Conservation (phyloP, 148 eudicot species). For the Gaultheria prostrata region DNA sequence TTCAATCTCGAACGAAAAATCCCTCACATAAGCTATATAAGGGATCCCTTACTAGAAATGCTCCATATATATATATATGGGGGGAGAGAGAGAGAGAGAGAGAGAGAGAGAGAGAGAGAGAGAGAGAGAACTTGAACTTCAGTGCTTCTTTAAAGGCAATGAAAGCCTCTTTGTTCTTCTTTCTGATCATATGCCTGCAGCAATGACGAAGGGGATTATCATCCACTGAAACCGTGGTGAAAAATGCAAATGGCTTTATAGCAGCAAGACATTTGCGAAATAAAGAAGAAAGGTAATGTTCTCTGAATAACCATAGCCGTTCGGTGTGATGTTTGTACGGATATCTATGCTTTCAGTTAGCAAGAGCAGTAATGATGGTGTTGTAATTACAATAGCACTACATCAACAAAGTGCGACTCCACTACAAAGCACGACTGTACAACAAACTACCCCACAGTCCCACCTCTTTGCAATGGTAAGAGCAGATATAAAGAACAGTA, state of each 20-base stretch:
- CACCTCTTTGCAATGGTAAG: background rate
- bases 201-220: background rate
- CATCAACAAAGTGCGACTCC: background rate
- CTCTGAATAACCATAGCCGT: background rate
- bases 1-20: too few relatives aligned
- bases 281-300: background rate
- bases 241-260: slow-evolving; percentile 7
- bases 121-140: slow-evolving; percentile 59
- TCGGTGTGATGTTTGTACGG: background rate
- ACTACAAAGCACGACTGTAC: background rate
- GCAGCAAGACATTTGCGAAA: background rate
- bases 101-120: slow-evolving; percentile 15
- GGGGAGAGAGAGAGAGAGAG: too few relatives aligned
- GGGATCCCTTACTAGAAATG: too few relatives aligned
- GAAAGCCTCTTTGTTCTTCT: slow-evolving; percentile 68
- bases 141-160: slow-evolving; percentile 88
- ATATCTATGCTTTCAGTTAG: background rate
- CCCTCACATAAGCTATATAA: too few relatives aligned
- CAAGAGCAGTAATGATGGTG: background rate
- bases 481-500: background rate
- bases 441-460: background rate
- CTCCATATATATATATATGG: too few relatives aligned
- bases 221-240: background rate
- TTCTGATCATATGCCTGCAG: slow-evolving; percentile 75
- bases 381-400: background rate